A percentile compares a stretch with the other conserved stretches of the same genome.
Conservation (phyloP, 805 yeast species). For the Danielozyma ontarioensis region DNA sequence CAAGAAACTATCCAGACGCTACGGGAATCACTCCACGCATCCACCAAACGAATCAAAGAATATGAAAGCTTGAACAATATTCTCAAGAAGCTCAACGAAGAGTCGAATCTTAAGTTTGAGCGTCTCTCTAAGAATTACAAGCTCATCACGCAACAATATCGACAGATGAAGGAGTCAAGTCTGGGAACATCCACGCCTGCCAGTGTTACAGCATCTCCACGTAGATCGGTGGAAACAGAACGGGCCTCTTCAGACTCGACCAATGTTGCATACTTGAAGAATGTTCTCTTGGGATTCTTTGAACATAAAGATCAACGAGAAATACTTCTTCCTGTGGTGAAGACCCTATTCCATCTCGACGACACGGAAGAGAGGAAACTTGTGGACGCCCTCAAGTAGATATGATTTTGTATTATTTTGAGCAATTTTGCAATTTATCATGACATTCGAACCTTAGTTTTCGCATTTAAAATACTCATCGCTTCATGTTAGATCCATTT, state of each 20-base stretch:
- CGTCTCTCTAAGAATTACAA: slow-evolving; percentile 69
- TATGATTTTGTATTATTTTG: too few relatives aligned
- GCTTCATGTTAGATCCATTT: slow-evolving; percentile 48
- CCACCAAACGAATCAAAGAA: slow-evolving; percentile 50
- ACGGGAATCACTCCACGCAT: slow-evolving; percentile 46
- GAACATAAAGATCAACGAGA: slow-evolving; percentile 91
- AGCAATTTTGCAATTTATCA: too few relatives aligned
- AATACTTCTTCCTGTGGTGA: slow-evolving; percentile 78
- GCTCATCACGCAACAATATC: slow-evolving; percentile 53
- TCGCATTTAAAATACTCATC: too few relatives aligned
- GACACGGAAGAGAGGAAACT: slow-evolving; percentile 71
- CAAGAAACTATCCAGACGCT: slow-evolving; percentile 36
- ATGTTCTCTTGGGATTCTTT: slow-evolving; percentile 84
- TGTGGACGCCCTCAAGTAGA: slow-evolving; percentile 45
- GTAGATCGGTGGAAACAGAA: not conserved
- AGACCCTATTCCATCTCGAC: slow-evolving; percentile 64
- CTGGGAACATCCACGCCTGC: too few relatives aligned
- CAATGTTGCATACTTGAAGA: slow-evolving; percentile 75
- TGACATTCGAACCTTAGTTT: too few relatives aligned
- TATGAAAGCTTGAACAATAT: slow-evolving; percentile 47
- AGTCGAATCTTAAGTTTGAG: slow-evolving; percentile 60
- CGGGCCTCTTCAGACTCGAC: slow-evolving; percentile 5
- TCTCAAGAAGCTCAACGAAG: slow-evolving; percentile 62
- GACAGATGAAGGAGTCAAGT: slow-evolving; percentile 39
- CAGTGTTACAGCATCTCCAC: not conserved